Conservation (phyloP, 495 filamentous ascomycete genomes). For the Evansstolkia leycettana region DNA sequence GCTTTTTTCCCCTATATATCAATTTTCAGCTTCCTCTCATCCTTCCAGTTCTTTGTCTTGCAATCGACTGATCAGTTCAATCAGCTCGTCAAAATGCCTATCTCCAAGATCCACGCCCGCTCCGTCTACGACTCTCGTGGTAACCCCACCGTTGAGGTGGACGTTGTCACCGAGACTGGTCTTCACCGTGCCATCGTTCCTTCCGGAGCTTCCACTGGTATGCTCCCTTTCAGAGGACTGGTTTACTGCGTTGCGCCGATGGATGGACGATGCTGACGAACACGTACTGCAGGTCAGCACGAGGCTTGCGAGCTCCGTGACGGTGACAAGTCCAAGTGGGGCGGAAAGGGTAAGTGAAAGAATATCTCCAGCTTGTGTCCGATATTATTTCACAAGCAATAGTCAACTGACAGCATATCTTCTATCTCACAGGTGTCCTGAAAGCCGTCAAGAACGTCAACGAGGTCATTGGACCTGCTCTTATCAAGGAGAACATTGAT, state of each 20-base stretch:
- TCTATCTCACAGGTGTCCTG: conserved; percentile 50
- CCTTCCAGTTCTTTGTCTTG: conserved; percentile 8
- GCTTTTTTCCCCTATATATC: conserved; percentile 5
- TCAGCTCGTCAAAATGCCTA: conserved; percentile 56
- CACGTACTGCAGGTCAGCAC: conserved; percentile 63
- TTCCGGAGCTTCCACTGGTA: conserved; percentile 93
- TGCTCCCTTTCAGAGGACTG: conserved; percentile 16
- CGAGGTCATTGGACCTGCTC: conserved; percentile 73
- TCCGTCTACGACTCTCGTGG: conserved; percentile 99
- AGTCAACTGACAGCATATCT: no score
- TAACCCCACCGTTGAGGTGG: conserved; percentile 92
- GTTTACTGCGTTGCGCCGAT: not conserved
- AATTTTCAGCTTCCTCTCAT: conserved; percentile 5
- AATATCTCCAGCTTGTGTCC: no score
- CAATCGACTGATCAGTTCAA: conserved; percentile 11
- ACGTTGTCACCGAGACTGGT: conserved; percentile 91
- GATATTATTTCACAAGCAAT: not conserved
- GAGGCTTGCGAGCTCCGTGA: conserved; percentile 98
- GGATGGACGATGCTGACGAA: conserved; percentile 6
- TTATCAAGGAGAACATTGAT: conserved; percentile 88
- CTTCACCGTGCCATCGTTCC: conserved; percentile 98
- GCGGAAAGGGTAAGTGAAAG: conserved; percentile 63
- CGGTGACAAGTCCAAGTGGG: conserved; percentile 95
- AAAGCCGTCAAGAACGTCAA: conserved; percentile 98
- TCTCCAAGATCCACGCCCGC: conserved; percentile 97